These are phyloP conservation scores for Trichomonascaceae sp. DNA, from an alignment of 1,139 yeast species.

Conservation along the genomic window DNA sequence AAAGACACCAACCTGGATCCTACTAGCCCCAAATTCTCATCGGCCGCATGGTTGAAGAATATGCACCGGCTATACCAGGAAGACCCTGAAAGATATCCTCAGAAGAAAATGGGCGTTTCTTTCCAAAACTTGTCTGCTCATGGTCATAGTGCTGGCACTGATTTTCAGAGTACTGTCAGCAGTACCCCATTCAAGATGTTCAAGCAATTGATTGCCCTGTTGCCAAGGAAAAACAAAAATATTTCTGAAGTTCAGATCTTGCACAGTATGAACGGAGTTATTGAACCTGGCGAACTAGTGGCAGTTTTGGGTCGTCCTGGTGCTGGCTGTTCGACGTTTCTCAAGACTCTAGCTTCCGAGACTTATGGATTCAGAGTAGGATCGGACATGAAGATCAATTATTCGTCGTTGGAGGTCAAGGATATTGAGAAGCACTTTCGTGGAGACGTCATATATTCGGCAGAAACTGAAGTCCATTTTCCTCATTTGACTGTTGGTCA, in stretches of 20 bases:
- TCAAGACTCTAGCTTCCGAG: slow-evolving; percentile 63
- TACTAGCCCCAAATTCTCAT: slow-evolving; percentile 47
- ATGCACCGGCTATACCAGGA: slow-evolving; percentile 39
- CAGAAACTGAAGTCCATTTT: slow-evolving; percentile 66
- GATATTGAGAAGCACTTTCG: slow-evolving; percentile 49
- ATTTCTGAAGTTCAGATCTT: slow-evolving; percentile 47
- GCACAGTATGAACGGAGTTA: slow-evolving; percentile 60
- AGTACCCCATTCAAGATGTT: slow-evolving; percentile 37
- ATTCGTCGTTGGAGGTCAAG: slow-evolving; percentile 32
- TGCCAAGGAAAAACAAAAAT: slow-evolving; percentile 17
- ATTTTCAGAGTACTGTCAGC: slow-evolving; percentile 67
- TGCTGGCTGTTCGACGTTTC: slow-evolving; percentile 74
- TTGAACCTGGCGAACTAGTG: slow-evolving; percentile 65
- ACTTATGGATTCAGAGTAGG: slow-evolving; percentile 66
- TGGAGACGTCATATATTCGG: slow-evolving; percentile 68
- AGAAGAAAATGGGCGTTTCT: slow-evolving; percentile 46
- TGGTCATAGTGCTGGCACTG: slow-evolving; percentile 73
- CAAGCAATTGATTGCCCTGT: slow-evolving; percentile 20
- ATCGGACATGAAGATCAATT: slow-evolving; percentile 39
- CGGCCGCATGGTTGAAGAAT: slow-evolving; percentile 70
- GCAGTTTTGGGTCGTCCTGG: slow-evolving; percentile 82
- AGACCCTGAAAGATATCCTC: slow-evolving; percentile 17
- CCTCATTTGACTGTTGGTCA: slow-evolving; percentile 70
- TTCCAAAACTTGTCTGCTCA: slow-evolving; percentile 63
- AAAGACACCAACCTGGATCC: slow-evolving; percentile 48